phyloP scores from a whole-genome alignment of 169 alveolate genomes.

The Plasmodium blacklocki region DNA sequence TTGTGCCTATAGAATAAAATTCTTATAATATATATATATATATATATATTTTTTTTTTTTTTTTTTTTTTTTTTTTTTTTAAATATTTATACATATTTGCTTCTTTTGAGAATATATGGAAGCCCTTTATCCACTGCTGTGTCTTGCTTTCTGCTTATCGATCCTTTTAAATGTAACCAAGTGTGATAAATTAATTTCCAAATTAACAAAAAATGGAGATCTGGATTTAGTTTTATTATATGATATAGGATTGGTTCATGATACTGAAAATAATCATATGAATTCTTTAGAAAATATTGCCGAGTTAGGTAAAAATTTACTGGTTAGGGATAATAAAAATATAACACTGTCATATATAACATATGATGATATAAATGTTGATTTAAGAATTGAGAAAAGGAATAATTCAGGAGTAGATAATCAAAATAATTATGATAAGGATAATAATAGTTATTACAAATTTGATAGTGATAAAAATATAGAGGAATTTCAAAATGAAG shows the following conservation, averaged over 20 bases:
- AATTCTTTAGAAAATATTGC: conserved; percentile 18
- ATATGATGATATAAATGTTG: conserved; percentile 28
- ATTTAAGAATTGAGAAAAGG: background rate
- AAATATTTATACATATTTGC: background rate
- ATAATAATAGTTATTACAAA: background rate
- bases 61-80: too few species aligned
- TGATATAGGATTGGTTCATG: conserved; percentile 11
- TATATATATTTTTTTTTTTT: too few species aligned
- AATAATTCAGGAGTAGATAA: background rate
- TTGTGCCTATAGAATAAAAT: background rate
- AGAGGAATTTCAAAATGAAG: background rate
- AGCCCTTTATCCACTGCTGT: background rate
- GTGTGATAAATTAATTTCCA: conserved; percentile 9
- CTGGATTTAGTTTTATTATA: conserved; percentile 37
- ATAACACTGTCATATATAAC: conserved; percentile 20
- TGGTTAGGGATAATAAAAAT: conserved; percentile 8
- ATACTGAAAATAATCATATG: background rate
- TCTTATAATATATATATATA: background rate
- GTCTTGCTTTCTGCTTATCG: too few species aligned
- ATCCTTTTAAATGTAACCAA: background rate
- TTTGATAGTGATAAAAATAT: background rate
- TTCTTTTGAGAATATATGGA: background rate
- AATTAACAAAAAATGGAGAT: conserved; percentile 49
- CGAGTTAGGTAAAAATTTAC: conserved; percentile 21
- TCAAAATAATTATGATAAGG: too few species aligned